Evolutionary conservation across 345 rosid genomes (phyloP).

Genomic region (Eutrema heterophyllum): DNA sequence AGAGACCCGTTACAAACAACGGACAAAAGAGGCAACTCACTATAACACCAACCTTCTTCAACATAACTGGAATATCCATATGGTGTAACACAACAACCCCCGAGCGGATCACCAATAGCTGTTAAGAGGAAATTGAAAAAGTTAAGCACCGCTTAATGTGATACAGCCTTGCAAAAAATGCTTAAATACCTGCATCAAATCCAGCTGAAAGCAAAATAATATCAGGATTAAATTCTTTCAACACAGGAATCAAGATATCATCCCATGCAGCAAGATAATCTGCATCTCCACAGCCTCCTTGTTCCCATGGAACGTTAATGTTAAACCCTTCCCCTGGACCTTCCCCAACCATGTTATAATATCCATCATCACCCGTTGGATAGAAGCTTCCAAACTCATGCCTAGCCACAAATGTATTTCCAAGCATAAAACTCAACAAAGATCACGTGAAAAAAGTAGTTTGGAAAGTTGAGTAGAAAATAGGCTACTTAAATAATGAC

Average conservation of each 20-base stretch:
- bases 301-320: slow-evolving; percentile 95
- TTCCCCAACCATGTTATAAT: slow-evolving; percentile 80
- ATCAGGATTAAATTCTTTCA: slow-evolving; percentile 71
- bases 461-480: neutral
- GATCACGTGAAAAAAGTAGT: neutral
- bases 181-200: slow-evolving; percentile 79
- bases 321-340: slow-evolving; percentile 90
- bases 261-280: slow-evolving; percentile 96
- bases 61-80: slow-evolving; percentile 74
- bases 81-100: slow-evolving; percentile 82
- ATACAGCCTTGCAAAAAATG: neutral
- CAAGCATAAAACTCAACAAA: neutral
- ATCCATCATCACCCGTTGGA: slow-evolving; percentile 75
- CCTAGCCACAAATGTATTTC: slow-evolving; percentile 35
- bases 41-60: slow-evolving; percentile 51
- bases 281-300: slow-evolving; percentile 76
- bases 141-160: neutral
- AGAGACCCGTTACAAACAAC: slow-evolving; percentile 43
- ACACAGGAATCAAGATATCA: slow-evolving; percentile 81
- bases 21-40: slow-evolving; percentile 16
- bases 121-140: slow-evolving; percentile 24
- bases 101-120: slow-evolving; percentile 88
- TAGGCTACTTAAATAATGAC: neutral
- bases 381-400: slow-evolving; percentile 82
- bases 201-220: slow-evolving; percentile 82